A percentile compares a stretch with the other conserved stretches of the same genome.
Conservation (phyloP, 192 early-diverging fungal genomes). For the Chytriomyces sp. region DNA sequence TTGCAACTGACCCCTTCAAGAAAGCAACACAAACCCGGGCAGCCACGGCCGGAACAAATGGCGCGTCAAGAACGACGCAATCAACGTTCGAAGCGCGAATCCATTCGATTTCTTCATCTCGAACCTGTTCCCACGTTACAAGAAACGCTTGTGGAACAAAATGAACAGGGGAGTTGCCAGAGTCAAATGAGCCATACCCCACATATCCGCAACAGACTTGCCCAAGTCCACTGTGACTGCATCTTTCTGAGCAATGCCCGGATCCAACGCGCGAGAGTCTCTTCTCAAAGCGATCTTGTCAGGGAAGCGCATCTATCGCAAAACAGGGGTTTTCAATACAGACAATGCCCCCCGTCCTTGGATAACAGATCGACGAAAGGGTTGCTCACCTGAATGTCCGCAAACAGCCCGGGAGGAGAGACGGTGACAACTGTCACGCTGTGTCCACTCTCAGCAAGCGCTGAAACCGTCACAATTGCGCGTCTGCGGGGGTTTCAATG, state of each 20-base stretch:
- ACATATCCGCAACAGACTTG: constrained; percentile 30
- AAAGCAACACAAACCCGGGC: constrained; percentile 41
- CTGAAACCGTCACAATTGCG: constrained; percentile 35
- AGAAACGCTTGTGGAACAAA: neutral
- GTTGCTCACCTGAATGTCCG: constrained; percentile 34
- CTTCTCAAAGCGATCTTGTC: neutral
- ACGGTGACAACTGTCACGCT: constrained; percentile 46
- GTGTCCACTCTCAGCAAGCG: constrained; percentile 44
- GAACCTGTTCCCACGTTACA: constrained; percentile 2
- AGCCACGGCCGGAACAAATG: constrained; percentile 43
- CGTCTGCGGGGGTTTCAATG: constrained; percentile 31
- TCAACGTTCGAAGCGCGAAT: constrained; percentile 33
- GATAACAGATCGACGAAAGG: neutral
- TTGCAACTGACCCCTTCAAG: neutral
- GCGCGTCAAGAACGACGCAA: constrained; percentile 50
- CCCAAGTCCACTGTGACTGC: constrained; percentile 53
- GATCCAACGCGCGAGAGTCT: constrained; percentile 35
- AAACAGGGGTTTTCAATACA: constrained; percentile 1
- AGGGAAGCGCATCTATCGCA: neutral
- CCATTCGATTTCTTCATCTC: constrained; percentile 42
- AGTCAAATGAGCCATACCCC: too few relatives aligned
- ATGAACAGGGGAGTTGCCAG: neutral
- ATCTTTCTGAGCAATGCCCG: constrained; percentile 49
- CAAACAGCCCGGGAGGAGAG: constrained; percentile 40
- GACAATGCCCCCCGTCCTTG: constrained; percentile 13